Evolutionary conservation across 2,329 filamentous ascomycete genomes (phyloP).

Genomic region (Talaromyces piceae): DNA sequence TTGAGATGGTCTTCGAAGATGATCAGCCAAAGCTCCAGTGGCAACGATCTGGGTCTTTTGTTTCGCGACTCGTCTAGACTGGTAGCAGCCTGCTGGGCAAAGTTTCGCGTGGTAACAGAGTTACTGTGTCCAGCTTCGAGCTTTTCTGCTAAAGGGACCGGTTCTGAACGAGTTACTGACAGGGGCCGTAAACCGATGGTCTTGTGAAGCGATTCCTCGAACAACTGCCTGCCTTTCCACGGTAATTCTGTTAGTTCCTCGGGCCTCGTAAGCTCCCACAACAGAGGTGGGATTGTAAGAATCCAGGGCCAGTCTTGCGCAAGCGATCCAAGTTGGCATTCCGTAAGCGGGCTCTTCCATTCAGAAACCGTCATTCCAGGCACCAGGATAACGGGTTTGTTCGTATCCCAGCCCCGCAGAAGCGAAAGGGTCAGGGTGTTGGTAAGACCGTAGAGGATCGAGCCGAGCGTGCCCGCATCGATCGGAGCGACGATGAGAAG

Average conservation of each 20-base stretch:
- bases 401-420: constrained; percentile 76
- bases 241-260: constrained; percentile 43
- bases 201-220: constrained; percentile 26
- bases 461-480: constrained; percentile 74
- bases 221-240: constrained; percentile 41
- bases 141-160: not conserved
- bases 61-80: constrained; percentile 35
- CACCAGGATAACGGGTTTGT: constrained; percentile 75
- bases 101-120: constrained; percentile 2
- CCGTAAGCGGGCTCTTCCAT: constrained; percentile 86
- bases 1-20: constrained; percentile 69
- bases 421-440: constrained; percentile 76
- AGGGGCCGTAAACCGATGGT: constrained; percentile 18
- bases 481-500: constrained; percentile 77
- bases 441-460: constrained; percentile 78
- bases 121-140: constrained; percentile 10
- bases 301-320: constrained; percentile 82
- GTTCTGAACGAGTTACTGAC: not conserved
- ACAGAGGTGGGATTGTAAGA: constrained; percentile 67
- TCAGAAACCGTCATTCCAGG: constrained; percentile 83
- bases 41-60: constrained; percentile 43
- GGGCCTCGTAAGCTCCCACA: constrained; percentile 67
- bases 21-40: constrained; percentile 82
- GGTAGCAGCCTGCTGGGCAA: constrained; percentile 19
- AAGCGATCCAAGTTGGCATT: constrained; percentile 78